Percentiles rank a stretch among this genome's conserved stretches.
Evolutionary conservation across 75 land plant genomes (phyloP).

Genomic region (Cupressus sempervirens): DNA sequence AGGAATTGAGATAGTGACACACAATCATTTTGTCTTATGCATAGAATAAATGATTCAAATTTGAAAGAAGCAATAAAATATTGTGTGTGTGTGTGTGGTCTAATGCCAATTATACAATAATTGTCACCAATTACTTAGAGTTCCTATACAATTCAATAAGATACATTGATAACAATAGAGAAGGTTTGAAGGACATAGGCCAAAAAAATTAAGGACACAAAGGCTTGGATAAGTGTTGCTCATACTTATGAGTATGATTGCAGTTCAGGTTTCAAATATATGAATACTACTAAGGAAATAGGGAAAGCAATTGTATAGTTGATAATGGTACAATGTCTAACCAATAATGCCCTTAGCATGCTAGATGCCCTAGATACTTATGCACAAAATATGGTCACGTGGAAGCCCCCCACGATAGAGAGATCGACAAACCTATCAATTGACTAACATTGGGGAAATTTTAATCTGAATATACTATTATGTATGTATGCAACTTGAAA

Average conservation of each 20-base stretch:
- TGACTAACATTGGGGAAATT: too few relatives aligned
- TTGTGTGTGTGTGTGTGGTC: too few relatives aligned
- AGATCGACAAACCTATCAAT: too few relatives aligned
- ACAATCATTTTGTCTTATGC: too few relatives aligned
- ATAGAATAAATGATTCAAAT: too few relatives aligned
- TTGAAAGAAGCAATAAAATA: too few relatives aligned
- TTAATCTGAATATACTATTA: too few relatives aligned
- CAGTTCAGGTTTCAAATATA: constrained; percentile 21
- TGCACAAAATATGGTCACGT: constrained; percentile 21
- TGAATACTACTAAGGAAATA: background rate
- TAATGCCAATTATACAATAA: constrained; percentile 20
- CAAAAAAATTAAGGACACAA: constrained; percentile 23
- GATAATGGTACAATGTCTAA: constrained; percentile 10
- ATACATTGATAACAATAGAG: constrained; percentile 12
- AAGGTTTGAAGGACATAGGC: background rate
- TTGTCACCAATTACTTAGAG: constrained; percentile 35
- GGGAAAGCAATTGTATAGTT: background rate
- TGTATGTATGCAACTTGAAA: too few relatives aligned
- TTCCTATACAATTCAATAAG: constrained; percentile 16
- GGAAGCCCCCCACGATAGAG: too few relatives aligned
- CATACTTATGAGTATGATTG: constrained; percentile 30
- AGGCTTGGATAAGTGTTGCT: constrained; percentile 38
- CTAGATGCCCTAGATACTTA: constrained; percentile 24
- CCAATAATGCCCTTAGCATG: constrained; percentile 41
- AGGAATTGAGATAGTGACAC: too few relatives aligned